Evolutionary conservation across 345 rosid genomes (phyloP).

Genomic region (Eucalyptus sp.): DNA sequence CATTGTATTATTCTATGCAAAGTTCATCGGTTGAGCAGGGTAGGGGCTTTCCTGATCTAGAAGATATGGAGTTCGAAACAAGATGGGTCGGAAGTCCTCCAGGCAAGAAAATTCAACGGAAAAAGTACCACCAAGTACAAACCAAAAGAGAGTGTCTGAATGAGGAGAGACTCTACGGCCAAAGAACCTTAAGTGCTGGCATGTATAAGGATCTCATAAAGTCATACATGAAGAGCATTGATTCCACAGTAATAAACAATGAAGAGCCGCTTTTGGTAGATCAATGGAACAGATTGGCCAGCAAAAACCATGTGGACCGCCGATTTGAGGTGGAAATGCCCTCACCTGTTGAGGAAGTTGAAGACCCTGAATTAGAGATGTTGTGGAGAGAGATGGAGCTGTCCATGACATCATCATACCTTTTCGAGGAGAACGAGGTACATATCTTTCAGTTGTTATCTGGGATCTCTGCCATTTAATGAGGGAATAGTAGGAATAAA

Average conservation of each 20-base stretch:
- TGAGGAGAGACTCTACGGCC: conserved; percentile 20
- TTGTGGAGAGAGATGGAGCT: conserved; percentile 93
- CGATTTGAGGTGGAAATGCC: conserved; percentile 13
- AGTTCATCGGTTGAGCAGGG: not conserved
- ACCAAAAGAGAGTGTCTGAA: conserved; percentile 5
- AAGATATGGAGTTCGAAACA: conserved; percentile 32
- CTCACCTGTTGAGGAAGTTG: conserved; percentile 39
- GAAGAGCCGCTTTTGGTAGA: conserved; percentile 44
- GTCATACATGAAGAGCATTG: conserved; percentile 69
- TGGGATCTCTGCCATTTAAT: not conserved
- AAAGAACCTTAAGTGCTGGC: conserved; percentile 51
- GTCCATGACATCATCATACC: conserved; percentile 60
- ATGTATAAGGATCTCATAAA: conserved; percentile 62
- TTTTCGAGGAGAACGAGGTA: conserved; percentile 79
- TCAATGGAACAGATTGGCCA: conserved; percentile 63
- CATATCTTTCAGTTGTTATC: not conserved
- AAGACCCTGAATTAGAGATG: conserved; percentile 60
- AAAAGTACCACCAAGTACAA: not conserved
- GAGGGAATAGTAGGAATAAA: not conserved
- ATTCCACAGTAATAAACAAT: conserved; percentile 28
- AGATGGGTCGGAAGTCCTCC: conserved; percentile 21
- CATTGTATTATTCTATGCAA: conserved; percentile 14
- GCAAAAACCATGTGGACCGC: conserved; percentile 6
- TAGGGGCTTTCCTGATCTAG: conserved; percentile 16
- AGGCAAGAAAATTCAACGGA: conserved; percentile 7